Percentiles rank a stretch among this genome's conserved stretches.
Conservation (phyloP, 75 land plant species). For the Pseudotsuga menziesii region DNA sequence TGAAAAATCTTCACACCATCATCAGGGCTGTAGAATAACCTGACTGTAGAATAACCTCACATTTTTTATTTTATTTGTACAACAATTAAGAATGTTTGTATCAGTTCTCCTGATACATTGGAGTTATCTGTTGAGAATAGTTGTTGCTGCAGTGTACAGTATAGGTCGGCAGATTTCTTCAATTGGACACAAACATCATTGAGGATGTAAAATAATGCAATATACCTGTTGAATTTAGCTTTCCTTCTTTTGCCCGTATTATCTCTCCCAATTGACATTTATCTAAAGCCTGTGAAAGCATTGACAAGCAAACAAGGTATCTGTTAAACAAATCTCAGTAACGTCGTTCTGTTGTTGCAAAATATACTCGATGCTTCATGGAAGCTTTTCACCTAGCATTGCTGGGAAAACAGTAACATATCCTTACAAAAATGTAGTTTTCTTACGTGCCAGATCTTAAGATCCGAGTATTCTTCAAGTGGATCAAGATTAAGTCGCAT, state of each 20-base stretch:
- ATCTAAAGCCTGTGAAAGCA: constrained; percentile 61
- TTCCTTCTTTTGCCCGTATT: constrained; percentile 63
- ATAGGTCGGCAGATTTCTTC: not conserved
- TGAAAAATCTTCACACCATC: too few species aligned
- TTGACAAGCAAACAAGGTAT: not conserved
- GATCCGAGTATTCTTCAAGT: constrained; percentile 55
- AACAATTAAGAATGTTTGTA: too few species aligned
- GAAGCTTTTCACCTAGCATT: not conserved
- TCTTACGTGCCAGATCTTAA: constrained; percentile 76
- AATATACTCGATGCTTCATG: not conserved
- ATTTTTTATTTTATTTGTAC: too few species aligned
- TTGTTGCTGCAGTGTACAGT: too few species aligned
- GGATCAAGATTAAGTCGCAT: constrained; percentile 85
- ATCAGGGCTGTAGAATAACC: too few species aligned
- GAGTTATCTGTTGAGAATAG: too few species aligned
- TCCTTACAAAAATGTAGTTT: not conserved
- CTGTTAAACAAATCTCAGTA: not conserved
- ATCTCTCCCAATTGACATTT: constrained; percentile 86
- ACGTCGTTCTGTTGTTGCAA: not conserved
- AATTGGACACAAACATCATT: not conserved
- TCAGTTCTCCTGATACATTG: too few species aligned
- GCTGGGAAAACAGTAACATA: not conserved
- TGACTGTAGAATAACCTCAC: too few species aligned
- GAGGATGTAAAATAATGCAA: not conserved
- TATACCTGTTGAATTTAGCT: constrained; percentile 72